Evolutionary conservation across 2,329 filamentous ascomycete genomes (phyloP).

Genomic region (Lasiodiplodia hormozganensis): DNA sequence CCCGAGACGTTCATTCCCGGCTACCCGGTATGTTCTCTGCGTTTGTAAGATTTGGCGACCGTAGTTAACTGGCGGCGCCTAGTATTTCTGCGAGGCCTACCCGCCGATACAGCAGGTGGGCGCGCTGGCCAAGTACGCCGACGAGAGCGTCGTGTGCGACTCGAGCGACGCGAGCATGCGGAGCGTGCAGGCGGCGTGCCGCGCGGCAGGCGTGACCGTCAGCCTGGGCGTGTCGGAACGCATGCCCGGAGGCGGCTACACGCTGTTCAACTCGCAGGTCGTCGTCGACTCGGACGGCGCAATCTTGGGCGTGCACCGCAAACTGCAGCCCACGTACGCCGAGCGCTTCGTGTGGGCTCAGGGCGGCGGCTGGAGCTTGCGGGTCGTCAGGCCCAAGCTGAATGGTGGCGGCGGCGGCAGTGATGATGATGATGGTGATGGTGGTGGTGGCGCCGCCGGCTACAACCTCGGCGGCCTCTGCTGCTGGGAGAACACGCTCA

Average conservation of each 20-base stretch:
- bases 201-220: conserved; percentile 41
- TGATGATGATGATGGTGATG: neutral
- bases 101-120: conserved; percentile 44
- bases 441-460: conserved; percentile 23
- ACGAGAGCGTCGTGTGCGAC: conserved; percentile 46
- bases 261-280: conserved; percentile 47
- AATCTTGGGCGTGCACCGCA: conserved; percentile 47
- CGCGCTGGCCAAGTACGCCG: conserved; percentile 43
- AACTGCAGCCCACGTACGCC: conserved; percentile 46
- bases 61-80: neutral
- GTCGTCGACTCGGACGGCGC: conserved; percentile 43
- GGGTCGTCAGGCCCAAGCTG: conserved; percentile 33
- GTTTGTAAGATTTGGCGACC: too few species aligned
- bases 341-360: conserved; percentile 47
- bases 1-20: conserved; percentile 48
- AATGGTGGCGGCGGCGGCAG: too few species aligned
- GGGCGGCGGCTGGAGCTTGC: conserved; percentile 42
- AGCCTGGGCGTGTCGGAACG: conserved; percentile 46
- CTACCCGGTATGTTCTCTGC: conserved; percentile 39
- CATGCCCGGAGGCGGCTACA: conserved; percentile 42
- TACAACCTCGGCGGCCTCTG: conserved; percentile 46
- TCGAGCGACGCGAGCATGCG: conserved; percentile 39
- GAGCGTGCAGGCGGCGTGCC: conserved; percentile 43
- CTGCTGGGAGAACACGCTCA: conserved; percentile 50
- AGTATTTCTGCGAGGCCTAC: conserved; percentile 48